Conservation (phyloP, 106 monocot genomes). For the Cymbidium sinense region DNA sequence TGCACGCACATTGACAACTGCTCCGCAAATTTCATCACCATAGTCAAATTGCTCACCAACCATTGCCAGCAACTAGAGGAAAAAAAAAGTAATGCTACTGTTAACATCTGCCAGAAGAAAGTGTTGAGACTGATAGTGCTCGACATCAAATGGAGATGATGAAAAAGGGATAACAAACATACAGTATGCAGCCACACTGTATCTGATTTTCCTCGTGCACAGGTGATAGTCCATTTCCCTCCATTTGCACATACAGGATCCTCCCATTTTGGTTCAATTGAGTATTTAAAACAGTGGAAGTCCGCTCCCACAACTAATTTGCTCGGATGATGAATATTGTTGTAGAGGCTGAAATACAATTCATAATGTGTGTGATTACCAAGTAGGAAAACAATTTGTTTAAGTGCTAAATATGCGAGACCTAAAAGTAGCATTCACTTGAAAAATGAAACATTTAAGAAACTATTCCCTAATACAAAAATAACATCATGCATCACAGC, state of each 20-base stretch:
- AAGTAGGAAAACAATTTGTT: too few species aligned
- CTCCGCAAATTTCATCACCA: conserved; percentile 96
- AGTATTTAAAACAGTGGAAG: conserved; percentile 81
- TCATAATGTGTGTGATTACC: not conserved
- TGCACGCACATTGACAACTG: conserved; percentile 71
- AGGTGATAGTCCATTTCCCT: conserved; percentile 82
- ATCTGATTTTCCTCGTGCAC: conserved; percentile 68
- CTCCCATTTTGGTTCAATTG: conserved; percentile 95
- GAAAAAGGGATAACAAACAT: conserved; percentile 2
- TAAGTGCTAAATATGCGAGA: too few species aligned
- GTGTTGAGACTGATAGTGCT: not conserved
- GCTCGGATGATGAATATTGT: conserved; percentile 82
- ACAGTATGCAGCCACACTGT: conserved; percentile 80
- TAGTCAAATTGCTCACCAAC: conserved; percentile 93
- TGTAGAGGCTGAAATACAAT: conserved; percentile 58
- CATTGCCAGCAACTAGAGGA: conserved; percentile 65
- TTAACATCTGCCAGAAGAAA: too few species aligned
- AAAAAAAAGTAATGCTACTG: not conserved
- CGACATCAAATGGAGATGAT: not conserved
- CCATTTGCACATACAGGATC: conserved; percentile 92
- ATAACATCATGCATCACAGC: too few species aligned
- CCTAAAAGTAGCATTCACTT: too few species aligned
- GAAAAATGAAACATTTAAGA: too few species aligned
- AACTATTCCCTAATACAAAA: too few species aligned
- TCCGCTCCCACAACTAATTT: conserved; percentile 75